phyloP scores from a whole-genome alignment of 371 early-diverging fungal species.

The Blastocladiella emersonii region DNA sequence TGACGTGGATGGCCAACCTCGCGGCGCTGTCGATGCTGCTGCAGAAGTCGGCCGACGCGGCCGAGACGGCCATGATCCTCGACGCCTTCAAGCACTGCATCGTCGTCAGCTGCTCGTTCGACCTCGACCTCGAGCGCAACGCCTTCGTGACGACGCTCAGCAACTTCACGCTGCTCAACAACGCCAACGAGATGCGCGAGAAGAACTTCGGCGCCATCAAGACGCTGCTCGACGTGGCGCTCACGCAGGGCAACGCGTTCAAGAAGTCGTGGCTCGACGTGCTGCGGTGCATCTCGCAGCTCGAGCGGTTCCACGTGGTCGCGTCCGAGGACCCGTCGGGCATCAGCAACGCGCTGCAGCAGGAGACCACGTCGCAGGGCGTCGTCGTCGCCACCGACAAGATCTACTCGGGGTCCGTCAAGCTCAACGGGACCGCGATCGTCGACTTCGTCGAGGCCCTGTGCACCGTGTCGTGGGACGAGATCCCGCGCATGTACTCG shows the following conservation, averaged over 20 bases:
- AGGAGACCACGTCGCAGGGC: slow-evolving; percentile 26
- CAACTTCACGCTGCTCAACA: slow-evolving; percentile 69
- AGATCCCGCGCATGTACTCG: slow-evolving; percentile 81
- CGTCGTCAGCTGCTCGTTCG: slow-evolving; percentile 67
- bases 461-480: slow-evolving; percentile 76
- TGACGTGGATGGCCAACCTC: slow-evolving; percentile 78
- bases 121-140: slow-evolving; percentile 70
- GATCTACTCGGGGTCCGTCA: slow-evolving; percentile 52
- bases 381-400: slow-evolving; percentile 66
- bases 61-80: slow-evolving; percentile 48
- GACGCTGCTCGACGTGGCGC: slow-evolving; percentile 65
- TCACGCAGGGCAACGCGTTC: slow-evolving; percentile 63
- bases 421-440: slow-evolving; percentile 50
- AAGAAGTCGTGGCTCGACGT: slow-evolving; percentile 80
- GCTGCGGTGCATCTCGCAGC: slow-evolving; percentile 67
- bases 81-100: slow-evolving; percentile 70
- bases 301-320: slow-evolving; percentile 43
- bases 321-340: slow-evolving; percentile 6
- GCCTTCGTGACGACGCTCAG: slow-evolving; percentile 79
- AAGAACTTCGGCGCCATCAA: slow-evolving; percentile 83
- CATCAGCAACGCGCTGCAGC: not conserved
- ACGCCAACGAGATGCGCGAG: slow-evolving; percentile 59
- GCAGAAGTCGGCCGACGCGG: slow-evolving; percentile 61
- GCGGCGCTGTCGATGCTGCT: slow-evolving; percentile 71
- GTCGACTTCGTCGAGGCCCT: slow-evolving; percentile 79